Evolutionary conservation across 345 rosid species (phyloP).

Genomic region (Cardiospermum halicacabum): DNA sequence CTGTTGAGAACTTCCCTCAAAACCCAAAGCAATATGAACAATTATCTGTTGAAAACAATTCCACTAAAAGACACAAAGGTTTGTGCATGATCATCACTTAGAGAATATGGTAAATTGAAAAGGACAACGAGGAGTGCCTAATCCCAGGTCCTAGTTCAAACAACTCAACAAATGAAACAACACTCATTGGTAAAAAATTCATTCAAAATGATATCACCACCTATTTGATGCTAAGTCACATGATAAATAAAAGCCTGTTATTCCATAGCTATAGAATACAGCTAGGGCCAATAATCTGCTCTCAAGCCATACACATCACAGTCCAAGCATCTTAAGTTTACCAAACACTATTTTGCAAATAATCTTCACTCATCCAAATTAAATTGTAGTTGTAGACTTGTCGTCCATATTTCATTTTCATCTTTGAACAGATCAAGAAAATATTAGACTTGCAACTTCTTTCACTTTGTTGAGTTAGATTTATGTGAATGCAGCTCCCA

Average conservation of each 20-base stretch:
- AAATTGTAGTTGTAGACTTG: too few relatives aligned
- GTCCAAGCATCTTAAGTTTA: too few relatives aligned
- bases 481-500: neutral
- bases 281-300: too few relatives aligned
- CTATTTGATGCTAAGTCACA: neutral
- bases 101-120: neutral
- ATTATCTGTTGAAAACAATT: neutral
- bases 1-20: neutral
- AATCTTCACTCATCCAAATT: too few relatives aligned
- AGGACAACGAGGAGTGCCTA: neutral
- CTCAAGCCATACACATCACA: too few relatives aligned
- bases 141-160: neutral
- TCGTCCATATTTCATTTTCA: too few relatives aligned
- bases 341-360: too few relatives aligned
- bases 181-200: neutral
- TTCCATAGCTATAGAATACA: too few relatives aligned
- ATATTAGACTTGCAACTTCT: too few relatives aligned
- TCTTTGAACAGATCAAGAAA: too few relatives aligned
- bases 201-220: neutral
- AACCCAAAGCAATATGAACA: constrained; percentile 5
- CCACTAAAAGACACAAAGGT: neutral
- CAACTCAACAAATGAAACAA: neutral
- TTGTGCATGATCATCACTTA: neutral
- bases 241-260: too few relatives aligned
- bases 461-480: neutral